Evolutionary conservation across 2,329 filamentous ascomycete genomes (phyloP), one percentile per base, ranked within the genome.

Genomic region (Monosporascus sp.): DNA sequence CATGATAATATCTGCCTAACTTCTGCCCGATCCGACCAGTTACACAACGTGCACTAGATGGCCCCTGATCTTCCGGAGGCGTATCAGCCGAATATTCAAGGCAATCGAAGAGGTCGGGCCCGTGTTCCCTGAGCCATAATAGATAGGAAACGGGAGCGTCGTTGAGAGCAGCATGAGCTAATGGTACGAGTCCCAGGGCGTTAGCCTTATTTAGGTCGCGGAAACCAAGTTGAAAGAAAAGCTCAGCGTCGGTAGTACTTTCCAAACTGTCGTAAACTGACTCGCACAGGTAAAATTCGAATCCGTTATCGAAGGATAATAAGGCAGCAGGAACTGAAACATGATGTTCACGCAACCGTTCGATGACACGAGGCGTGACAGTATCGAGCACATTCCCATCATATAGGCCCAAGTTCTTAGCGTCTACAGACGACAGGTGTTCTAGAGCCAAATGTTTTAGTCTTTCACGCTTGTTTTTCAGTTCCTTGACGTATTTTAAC

Each of bases 271-370:
- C 0, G 6, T 46, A 46, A 28, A 46, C 26, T n/a, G 43, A 18
- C 43, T 11, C 2, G 5, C 9, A 9, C 3, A 0, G 1, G 4
- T 11, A 3, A 14, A 7, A n/a, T 46, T 8, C 0, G 17, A 40
- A 3, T 40, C 37, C 1, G 15, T 3, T 1, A n/a, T 41, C 6
- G 17, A 17, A 8, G 6, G 17, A 2, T 7, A n/a, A 18, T 11
- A 46, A n/a, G 24, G 22, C 11, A 22, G 24, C 22, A 28, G 43
- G 43, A 28, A 46, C 43, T 14, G 22, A 5, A 28, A 46, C 24
- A 17, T 26, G 17, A 11, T n/a, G n/a, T 46, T 26, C 17, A 2
- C 7, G 43, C n/a, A 46, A 46, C 22, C 24, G 43, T n/a, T 46
- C 17, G 20, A 46, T 28, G 22, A 46, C 43, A 15, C n/a, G 22